A percentile compares a stretch with the other conserved stretches of the same genome.
Conservation (phyloP, 352 stramenopile species). For the Phytophthora meadii region DNA sequence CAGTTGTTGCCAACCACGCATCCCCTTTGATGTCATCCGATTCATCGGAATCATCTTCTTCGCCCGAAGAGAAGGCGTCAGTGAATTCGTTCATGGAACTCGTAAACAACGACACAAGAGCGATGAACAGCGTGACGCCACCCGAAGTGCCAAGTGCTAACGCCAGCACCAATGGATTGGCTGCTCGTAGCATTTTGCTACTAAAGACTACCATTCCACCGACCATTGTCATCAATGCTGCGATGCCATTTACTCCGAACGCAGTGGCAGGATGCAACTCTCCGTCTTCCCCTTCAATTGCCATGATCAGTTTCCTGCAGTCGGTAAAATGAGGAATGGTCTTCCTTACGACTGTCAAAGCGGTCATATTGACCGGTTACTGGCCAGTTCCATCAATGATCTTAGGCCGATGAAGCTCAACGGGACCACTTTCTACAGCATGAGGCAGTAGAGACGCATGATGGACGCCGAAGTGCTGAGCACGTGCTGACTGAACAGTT, state of each 20-base stretch:
- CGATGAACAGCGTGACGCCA: constrained; percentile 76
- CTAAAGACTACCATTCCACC: constrained; percentile 64
- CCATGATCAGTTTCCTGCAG: constrained; percentile 14
- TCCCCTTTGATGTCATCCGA: constrained; percentile 29
- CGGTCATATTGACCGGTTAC: neutral
- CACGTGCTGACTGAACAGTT: constrained; percentile 14
- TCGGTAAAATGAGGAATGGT: constrained; percentile 20
- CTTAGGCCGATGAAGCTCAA: neutral
- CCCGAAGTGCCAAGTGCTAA: constrained; percentile 57
- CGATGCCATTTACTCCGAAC: constrained; percentile 47
- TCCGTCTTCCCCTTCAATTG: constrained; percentile 19
- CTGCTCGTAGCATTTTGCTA: constrained; percentile 51
- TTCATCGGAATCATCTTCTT: constrained; percentile 18
- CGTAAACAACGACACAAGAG: constrained; percentile 68
- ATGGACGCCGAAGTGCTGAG: constrained; percentile 1
- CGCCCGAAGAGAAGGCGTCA: constrained; percentile 38
- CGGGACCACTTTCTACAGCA: neutral
- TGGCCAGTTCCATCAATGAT: constrained; percentile 27
- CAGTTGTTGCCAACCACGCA: constrained; percentile 79
- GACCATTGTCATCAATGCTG: constrained; percentile 56
- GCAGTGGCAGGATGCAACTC: constrained; percentile 9
- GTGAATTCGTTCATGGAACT: constrained; percentile 35
- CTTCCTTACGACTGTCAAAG: constrained; percentile 9
- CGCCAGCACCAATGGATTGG: constrained; percentile 54
- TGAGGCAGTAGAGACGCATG: constrained; percentile 4